A percentile compares a stretch with the other conserved stretches of the same genome.
phyloP scores from a whole-genome alignment of 1,139 yeast species.

The Saccharomycopsis hybrid region DNA sequence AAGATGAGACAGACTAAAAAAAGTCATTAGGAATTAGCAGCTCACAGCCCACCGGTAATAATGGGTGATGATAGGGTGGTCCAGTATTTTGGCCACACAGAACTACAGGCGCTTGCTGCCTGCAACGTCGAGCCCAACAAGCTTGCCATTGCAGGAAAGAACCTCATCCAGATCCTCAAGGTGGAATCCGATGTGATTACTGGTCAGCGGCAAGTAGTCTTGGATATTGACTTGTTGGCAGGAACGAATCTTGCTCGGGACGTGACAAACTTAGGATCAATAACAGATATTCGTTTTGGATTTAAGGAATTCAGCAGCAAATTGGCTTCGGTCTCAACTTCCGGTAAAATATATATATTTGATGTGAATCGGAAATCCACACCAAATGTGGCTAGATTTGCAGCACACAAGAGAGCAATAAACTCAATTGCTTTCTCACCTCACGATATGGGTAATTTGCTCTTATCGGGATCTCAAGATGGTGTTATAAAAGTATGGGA shows the following conservation, averaged over 20 bases:
- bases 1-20: too few relatives aligned
- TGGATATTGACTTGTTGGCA: slow-evolving; percentile 31
- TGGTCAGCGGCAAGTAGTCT: slow-evolving; percentile 21
- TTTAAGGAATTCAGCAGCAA: slow-evolving; percentile 36
- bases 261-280: slow-evolving; percentile 41
- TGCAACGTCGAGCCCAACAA: slow-evolving; percentile 5
- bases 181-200: slow-evolving; percentile 30
- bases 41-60: too few relatives aligned
- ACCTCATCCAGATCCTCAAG: slow-evolving; percentile 44
- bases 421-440: slow-evolving; percentile 70
- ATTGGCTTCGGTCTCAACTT: slow-evolving; percentile 44
- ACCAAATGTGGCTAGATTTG: slow-evolving; percentile 39
- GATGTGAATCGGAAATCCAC: slow-evolving; percentile 35
- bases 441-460: slow-evolving; percentile 42
- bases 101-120: slow-evolving; percentile 18
- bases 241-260: slow-evolving; percentile 26
- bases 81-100: slow-evolving; percentile 6
- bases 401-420: slow-evolving; percentile 76
- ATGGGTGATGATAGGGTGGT: not conserved
- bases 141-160: slow-evolving; percentile 53
- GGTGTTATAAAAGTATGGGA: slow-evolving; percentile 90
- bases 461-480: slow-evolving; percentile 87
- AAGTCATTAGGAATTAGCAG: too few relatives aligned
- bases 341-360: slow-evolving; percentile 45
- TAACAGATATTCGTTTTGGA: slow-evolving; percentile 44